Percentiles rank a stretch among this genome's conserved stretches.
Evolutionary conservation across 2,329 filamentous ascomycete species (phyloP).

Genomic region (Beauveria caledonica): DNA sequence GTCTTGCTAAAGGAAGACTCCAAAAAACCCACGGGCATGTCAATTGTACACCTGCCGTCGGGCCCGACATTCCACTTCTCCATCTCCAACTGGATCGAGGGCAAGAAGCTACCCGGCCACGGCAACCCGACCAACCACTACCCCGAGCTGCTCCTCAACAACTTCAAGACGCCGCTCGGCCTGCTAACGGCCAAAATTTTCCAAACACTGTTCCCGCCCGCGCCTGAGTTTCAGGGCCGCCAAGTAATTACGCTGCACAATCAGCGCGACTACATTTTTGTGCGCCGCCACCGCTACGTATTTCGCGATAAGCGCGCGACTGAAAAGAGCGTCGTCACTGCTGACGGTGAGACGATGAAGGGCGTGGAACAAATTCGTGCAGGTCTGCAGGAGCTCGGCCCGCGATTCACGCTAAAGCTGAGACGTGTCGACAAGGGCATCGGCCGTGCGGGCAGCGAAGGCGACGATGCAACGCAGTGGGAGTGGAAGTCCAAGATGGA

Average conservation of each 20-base stretch:
- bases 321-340: conserved; percentile 76
- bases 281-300: conserved; percentile 81
- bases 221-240: conserved; percentile 74
- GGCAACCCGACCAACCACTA: conserved; percentile 82
- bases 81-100: conserved; percentile 84
- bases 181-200: conserved; percentile 81
- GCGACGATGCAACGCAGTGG: conserved; percentile 78
- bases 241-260: conserved; percentile 93
- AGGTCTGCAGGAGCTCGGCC: conserved; percentile 84
- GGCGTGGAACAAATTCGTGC: conserved; percentile 81
- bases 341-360: conserved; percentile 74
- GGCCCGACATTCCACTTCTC: conserved; percentile 92
- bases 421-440: conserved; percentile 88
- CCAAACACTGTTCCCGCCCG: conserved; percentile 50
- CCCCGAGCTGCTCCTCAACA: conserved; percentile 84
- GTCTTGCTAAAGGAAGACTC: conserved; percentile 82
- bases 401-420: conserved; percentile 68
- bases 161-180: conserved; percentile 89
- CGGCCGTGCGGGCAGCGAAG: conserved; percentile 55
- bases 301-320: conserved; percentile 82
- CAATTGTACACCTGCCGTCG: conserved; percentile 72
- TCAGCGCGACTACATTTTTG: conserved; percentile 92
- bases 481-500: conserved; percentile 96
- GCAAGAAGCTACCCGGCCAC: conserved; percentile 80
- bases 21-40: conserved; percentile 75